phyloP scores from a whole-genome alignment of 164 flowering plant species.

The Annona cherimola region DNA sequence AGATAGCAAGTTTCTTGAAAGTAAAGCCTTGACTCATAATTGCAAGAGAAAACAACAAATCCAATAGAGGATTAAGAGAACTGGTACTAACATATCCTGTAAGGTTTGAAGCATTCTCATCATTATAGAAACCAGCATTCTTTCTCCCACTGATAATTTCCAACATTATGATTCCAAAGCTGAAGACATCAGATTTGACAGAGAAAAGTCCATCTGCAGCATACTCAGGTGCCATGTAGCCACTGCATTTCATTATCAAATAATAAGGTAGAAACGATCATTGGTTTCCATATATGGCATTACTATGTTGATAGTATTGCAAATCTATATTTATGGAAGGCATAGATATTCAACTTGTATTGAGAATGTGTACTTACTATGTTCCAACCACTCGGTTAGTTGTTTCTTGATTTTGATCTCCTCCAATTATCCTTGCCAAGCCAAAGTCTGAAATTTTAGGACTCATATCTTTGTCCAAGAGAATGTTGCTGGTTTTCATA shows the following conservation, averaged over 20 bases:
- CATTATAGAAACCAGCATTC: neutral
- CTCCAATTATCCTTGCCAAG: slow-evolving; percentile 46
- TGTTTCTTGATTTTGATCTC: slow-evolving; percentile 17
- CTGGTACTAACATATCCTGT: slow-evolving; percentile 8
- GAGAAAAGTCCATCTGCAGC: slow-evolving; percentile 5
- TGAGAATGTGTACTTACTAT: slow-evolving; percentile 30
- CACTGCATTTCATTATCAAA: slow-evolving; percentile 5
- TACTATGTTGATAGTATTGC: neutral
- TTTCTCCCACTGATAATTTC: slow-evolving; percentile 9
- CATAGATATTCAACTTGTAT: neutral
- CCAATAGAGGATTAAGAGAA: neutral
- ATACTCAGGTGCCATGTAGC: slow-evolving; percentile 13
- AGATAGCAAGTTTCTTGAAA: too few species aligned
- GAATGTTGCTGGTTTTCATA: slow-evolving; percentile 50
- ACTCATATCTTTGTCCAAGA: slow-evolving; percentile 41
- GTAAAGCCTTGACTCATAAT: neutral
- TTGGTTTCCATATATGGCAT: neutral
- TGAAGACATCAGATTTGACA: slow-evolving; percentile 9
- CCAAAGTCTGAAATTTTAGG: slow-evolving; percentile 61
- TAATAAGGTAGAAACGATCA: too few species aligned
- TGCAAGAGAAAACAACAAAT: neutral
- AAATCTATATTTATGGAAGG: neutral
- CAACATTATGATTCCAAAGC: slow-evolving; percentile 7
- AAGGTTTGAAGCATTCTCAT: neutral
- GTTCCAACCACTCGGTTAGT: slow-evolving; percentile 35